Base-by-base conservation (phyloP, 2,329 filamentous ascomycete species). In the Didymella segeticola region DNA sequence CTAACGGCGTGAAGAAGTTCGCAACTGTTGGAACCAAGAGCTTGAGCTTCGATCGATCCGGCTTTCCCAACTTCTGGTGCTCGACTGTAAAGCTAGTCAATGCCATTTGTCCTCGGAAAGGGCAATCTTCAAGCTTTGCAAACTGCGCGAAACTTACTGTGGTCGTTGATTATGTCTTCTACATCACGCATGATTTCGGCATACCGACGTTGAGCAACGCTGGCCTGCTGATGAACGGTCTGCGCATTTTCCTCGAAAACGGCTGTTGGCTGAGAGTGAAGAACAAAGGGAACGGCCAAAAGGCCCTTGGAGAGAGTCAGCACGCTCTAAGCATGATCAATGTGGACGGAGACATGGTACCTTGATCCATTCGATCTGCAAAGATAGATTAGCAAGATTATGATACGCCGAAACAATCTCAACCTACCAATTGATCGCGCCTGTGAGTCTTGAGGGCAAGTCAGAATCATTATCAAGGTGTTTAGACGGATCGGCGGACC, bases 171-270 rank as follows among this genome's bases (percentile, higher is more conserved):
- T 77, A 99, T 89, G 50, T 85, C 82, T 76, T 99, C 95, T 2
- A 99, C 90, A 75, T 98, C 95, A 56, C 87, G 84, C 85, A 98
- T 91, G 68, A 98, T 97, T 75, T 99, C 93, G 41, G 90, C 90
- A 78, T 98, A 99, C 58, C 95, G 87, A 51, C 89, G 83, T 70
- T 95, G 91, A 22, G 93, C 90, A 69, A 90, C 88, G 53, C 86
- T 84, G 4, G 90, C 90, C 80, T 93, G 92, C 53, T 87, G 83
- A 37, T 83, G 79, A 43, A 93, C 83, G 49, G 81, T 83, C 48
- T 83, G 80, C 56, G 85, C 85, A 64, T 86, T 82, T 51, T 84
- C 81, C 60, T 93, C 88, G 67, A 93, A 92, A 34, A 92, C 86
- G 17, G 91, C 91, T 1, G 91, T 96, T 3, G 95, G 95, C 72